These are phyloP conservation scores for Kwoniella sp. DNA, from an alignment of 768 basidiomycete genomes.

Conservation along the genomic window DNA sequence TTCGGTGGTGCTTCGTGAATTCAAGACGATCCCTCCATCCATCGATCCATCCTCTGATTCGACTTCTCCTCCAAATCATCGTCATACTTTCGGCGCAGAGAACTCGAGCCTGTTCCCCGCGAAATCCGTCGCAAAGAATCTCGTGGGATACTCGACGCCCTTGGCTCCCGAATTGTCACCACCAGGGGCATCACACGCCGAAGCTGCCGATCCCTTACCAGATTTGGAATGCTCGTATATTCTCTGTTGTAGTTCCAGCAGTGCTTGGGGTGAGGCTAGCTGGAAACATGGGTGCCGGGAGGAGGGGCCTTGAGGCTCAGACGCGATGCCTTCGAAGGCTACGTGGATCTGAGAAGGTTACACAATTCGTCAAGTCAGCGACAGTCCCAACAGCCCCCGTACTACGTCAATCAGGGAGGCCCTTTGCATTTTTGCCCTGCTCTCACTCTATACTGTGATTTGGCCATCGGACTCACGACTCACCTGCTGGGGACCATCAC, in stretches of 20 bases:
- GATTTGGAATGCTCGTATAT: constrained; percentile 45
- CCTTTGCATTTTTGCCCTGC: too few relatives aligned
- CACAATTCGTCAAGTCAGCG: not conserved
- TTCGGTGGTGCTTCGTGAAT: too few relatives aligned
- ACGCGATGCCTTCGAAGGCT: constrained; percentile 26
- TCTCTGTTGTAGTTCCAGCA: constrained; percentile 39
- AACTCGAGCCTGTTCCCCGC: constrained; percentile 53
- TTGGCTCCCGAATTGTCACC: constrained; percentile 38
- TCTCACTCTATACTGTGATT: too few relatives aligned
- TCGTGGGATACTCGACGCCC: constrained; percentile 49
- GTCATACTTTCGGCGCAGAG: constrained; percentile 18
- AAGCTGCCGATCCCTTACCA: constrained; percentile 31
- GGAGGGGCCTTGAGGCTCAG: constrained; percentile 17
- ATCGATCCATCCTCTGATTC: too few relatives aligned
- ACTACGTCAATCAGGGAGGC: too few relatives aligned
- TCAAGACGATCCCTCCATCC: too few relatives aligned
- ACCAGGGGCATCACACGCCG: constrained; percentile 46
- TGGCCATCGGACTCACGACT: constrained; percentile 4
- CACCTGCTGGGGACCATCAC: constrained; percentile 46
- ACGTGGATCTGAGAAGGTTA: constrained; percentile 38
- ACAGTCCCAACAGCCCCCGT: not conserved
- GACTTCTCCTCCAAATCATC: too few relatives aligned
- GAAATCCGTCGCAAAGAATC: constrained; percentile 53
- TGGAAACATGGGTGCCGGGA: constrained; percentile 49
- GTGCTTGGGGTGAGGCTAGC: constrained; percentile 30